Conservation (phyloP, 257 asterid genomes). For the Scutellaria barbata region DNA sequence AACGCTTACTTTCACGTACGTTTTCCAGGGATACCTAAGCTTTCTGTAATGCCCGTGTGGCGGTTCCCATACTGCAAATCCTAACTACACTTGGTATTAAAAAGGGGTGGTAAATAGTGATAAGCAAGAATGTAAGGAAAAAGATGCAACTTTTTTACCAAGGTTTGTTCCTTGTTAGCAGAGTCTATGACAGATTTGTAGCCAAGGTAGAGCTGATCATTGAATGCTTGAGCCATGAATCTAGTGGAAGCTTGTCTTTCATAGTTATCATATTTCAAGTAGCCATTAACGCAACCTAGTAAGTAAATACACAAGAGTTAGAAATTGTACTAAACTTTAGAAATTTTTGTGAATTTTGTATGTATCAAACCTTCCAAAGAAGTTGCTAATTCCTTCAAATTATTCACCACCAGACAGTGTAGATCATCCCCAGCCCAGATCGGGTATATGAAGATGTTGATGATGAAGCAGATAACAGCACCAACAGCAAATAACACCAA, state of each 20-base stretch:
- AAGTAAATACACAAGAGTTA: not conserved
- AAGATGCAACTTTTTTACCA: constrained; percentile 41
- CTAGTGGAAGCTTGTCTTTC: constrained; percentile 50
- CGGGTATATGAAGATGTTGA: constrained; percentile 72
- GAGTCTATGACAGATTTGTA: constrained; percentile 76
- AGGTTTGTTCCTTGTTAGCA: constrained; percentile 62
- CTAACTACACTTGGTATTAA: constrained; percentile 44
- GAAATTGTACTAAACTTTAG: not conserved
- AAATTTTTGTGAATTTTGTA: not conserved
- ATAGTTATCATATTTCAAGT: constrained; percentile 55
- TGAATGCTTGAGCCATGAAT: constrained; percentile 54
- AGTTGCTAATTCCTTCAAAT: constrained; percentile 64
- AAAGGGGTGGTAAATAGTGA: not conserved
- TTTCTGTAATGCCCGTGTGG: constrained; percentile 76
- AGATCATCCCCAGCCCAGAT: constrained; percentile 94
- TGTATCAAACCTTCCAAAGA: constrained; percentile 71
- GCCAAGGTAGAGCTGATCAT: constrained; percentile 64
- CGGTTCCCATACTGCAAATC: constrained; percentile 81
- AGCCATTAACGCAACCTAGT: constrained; percentile 72
- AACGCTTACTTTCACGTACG: constrained; percentile 62
- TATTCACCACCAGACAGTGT: constrained; percentile 68
- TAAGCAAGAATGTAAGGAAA: not conserved
- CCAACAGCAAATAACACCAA: constrained; percentile 75
- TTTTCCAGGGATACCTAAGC: constrained; percentile 61
- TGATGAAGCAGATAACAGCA: constrained; percentile 58